Conservation (phyloP, 257 asterid species). For the Solanum chaucha region DNA sequence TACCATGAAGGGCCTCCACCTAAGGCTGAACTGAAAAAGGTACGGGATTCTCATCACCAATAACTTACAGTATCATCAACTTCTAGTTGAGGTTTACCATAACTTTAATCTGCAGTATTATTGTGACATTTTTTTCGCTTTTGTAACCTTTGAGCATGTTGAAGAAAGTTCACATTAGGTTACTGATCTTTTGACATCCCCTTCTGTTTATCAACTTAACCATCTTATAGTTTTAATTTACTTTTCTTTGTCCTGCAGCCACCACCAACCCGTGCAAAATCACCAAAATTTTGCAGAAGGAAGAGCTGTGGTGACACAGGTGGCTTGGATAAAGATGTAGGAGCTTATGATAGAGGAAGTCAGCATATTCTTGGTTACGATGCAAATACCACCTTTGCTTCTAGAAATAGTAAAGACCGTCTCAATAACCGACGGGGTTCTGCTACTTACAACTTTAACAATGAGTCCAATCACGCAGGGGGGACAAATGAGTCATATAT, state of each 20-base stretch:
- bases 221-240: neutral
- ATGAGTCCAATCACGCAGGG: conserved; percentile 12
- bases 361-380: conserved; percentile 24
- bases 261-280: conserved; percentile 77
- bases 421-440: conserved; percentile 11
- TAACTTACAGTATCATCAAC: neutral
- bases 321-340: conserved; percentile 14
- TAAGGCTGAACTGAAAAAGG: conserved; percentile 72
- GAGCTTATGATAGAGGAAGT: conserved; percentile 11
- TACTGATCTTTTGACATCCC: neutral
- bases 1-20: conserved; percentile 84
- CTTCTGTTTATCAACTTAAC: neutral
- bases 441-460: conserved; percentile 14
- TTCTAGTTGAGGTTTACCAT: neutral
- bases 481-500: conserved; percentile 19
- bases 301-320: conserved; percentile 38
- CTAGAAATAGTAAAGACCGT: conserved; percentile 18
- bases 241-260: conserved; percentile 20
- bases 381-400: conserved; percentile 11
- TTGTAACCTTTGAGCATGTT: neutral
- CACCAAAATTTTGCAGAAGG: conserved; percentile 68
- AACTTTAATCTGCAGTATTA: neutral
- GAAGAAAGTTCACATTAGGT: neutral
- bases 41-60: neutral
- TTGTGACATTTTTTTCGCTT: neutral